Evolutionary conservation across 176 grass and related monocot genomes (phyloP).

Genomic region (Miscanthus lutarioriparius): DNA sequence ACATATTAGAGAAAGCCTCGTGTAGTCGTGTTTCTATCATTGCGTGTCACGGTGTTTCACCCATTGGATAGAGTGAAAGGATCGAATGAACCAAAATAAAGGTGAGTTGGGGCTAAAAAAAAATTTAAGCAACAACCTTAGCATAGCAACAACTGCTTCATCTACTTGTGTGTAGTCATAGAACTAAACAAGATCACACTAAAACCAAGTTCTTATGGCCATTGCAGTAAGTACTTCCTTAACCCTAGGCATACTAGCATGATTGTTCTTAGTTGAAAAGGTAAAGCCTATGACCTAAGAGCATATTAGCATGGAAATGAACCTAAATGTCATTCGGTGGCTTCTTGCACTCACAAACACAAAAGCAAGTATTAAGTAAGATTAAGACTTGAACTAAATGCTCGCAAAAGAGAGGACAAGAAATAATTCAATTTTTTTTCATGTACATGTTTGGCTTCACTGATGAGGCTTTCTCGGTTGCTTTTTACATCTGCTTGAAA

Average conservation of each 20-base stretch:
- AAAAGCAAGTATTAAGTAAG: neutral
- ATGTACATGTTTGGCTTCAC: no score
- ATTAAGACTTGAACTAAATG: neutral
- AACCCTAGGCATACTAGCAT: no score
- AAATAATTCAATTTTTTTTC: neutral
- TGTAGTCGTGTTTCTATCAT: no score
- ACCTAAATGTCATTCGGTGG: neutral
- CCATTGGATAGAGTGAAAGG: neutral
- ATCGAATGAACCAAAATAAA: neutral
- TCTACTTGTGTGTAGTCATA: neutral
- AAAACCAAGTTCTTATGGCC: no score
- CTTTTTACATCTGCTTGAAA: no score
- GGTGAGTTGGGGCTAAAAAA: neutral
- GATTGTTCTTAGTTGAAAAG: no score
- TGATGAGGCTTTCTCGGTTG: no score
- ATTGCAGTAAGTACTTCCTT: no score
- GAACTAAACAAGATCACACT: neutral
- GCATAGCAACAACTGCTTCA: neutral
- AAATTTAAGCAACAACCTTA: neutral
- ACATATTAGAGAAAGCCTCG: neutral
- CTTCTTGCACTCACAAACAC: neutral
- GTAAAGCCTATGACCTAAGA: neutral
- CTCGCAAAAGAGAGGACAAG: neutral
- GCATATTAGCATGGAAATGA: neutral
- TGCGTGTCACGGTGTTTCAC: neutral